Evolutionary conservation across 139 green algal species (phyloP).

Genomic region (Auxenochlorella pyrenoidosa): DNA sequence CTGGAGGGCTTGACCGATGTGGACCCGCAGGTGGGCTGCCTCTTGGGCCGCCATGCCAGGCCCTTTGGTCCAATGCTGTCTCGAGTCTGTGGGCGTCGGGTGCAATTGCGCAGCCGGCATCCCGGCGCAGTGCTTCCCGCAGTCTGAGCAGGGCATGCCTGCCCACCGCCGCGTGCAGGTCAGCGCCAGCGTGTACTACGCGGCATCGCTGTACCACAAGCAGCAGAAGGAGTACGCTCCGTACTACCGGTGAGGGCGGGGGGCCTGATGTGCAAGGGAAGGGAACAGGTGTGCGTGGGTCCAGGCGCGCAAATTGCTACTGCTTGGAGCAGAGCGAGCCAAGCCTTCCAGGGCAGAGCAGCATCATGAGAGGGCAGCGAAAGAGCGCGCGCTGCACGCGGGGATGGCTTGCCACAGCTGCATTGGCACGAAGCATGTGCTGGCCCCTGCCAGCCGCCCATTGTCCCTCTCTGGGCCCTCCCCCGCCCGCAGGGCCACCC

Average conservation of each 20-base stretch:
- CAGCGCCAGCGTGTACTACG: constrained; percentile 86
- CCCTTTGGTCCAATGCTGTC: too few relatives aligned
- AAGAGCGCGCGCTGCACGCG: too few relatives aligned
- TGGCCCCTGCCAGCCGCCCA: too few relatives aligned
- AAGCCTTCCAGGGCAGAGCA: background rate
- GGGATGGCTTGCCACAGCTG: too few relatives aligned
- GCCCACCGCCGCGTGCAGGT: constrained; percentile 65
- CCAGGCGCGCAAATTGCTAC: background rate
- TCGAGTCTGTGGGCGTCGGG: too few relatives aligned
- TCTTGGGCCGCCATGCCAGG: too few relatives aligned
- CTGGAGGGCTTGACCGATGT: constrained; percentile 74
- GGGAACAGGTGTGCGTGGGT: background rate
- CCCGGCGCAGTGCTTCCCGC: too few relatives aligned
- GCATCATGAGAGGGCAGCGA: background rate
- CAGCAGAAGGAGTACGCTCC: constrained; percentile 84
- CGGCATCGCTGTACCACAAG: constrained; percentile 89
- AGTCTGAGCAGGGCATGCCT: too few relatives aligned
- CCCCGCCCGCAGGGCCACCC: constrained; percentile 57
- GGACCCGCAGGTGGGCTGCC: background rate
- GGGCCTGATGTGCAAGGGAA: background rate
- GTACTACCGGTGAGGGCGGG: constrained; percentile 78
- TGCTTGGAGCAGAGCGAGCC: background rate
- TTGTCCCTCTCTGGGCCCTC: background rate
- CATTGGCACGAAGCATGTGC: too few relatives aligned
- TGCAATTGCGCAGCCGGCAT: too few relatives aligned